Conservation (phyloP, 2,329 filamentous ascomycete genomes). For the Neonectria hederae region DNA sequence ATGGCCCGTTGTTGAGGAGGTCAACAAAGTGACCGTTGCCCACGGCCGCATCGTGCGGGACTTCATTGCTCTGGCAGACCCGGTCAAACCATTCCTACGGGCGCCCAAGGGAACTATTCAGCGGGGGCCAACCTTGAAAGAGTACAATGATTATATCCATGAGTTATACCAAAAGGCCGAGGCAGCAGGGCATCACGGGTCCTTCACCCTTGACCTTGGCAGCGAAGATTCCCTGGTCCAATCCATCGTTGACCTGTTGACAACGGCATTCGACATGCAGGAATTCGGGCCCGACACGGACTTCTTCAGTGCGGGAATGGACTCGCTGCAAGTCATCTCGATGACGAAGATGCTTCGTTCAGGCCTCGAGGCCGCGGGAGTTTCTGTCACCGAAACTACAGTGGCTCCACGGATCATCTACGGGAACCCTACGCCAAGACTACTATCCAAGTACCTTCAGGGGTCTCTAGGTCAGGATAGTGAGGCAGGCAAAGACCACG, state of each 20-base stretch:
- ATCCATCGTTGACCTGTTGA: background rate
- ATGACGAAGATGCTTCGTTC: background rate
- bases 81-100: conserved; percentile 54
- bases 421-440: background rate
- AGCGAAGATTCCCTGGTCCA: background rate
- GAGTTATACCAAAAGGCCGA: conserved; percentile 6
- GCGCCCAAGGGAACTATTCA: conserved; percentile 58
- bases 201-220: background rate
- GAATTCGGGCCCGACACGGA: background rate
- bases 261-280: background rate
- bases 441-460: background rate
- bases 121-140: conserved; percentile 25
- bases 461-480: background rate
- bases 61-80: conserved; percentile 50
- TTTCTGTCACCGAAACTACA: background rate
- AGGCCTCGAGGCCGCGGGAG: background rate
- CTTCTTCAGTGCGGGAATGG: background rate
- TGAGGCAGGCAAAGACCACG: background rate
- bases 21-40: conserved; percentile 53
- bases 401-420: background rate
- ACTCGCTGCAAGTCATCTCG: background rate
- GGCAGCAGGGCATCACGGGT: background rate
- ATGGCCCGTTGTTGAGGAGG: conserved; percentile 54
- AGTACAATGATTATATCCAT: conserved; percentile 23
- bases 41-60: conserved; percentile 55